Percentiles rank a stretch among this genome's conserved stretches.
phyloP scores from a whole-genome alignment of 108 stramenopile species.

The Nitzschia sp. region DNA sequence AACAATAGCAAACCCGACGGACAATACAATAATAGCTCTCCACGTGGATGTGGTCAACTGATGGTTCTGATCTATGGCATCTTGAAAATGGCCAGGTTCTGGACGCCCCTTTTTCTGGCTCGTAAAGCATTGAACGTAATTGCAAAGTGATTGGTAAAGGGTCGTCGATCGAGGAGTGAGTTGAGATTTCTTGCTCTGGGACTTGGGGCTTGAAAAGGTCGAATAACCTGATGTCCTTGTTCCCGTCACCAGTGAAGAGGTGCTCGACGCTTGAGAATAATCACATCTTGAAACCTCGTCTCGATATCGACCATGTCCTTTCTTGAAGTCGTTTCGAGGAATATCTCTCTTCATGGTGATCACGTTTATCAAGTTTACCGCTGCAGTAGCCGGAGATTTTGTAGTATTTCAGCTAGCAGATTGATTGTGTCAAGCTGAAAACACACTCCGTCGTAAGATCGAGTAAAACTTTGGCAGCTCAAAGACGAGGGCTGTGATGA shows the following conservation, averaged over 20 bases:
- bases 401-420: no score
- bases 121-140: background rate
- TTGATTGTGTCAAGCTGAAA: no score
- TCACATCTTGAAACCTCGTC: background rate
- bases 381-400: no score
- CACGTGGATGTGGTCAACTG: background rate
- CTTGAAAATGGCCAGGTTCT: background rate
- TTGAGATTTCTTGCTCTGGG: background rate
- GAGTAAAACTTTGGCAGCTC: no score
- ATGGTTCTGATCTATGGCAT: background rate
- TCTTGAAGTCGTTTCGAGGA: background rate
- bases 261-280: background rate
- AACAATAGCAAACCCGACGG: slow-evolving; percentile 3
- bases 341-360: background rate
- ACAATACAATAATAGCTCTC: slow-evolving; percentile 1
- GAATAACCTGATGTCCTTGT: background rate
- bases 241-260: background rate
- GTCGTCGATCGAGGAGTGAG: background rate
- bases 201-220: background rate
- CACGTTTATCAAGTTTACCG: no score
- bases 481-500: no score
- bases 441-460: no score
- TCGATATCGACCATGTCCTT: background rate
- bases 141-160: background rate
- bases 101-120: background rate